A percentile compares a stretch with the other conserved stretches of the same genome.
Evolutionary conservation across 2,329 filamentous ascomycete genomes (phyloP).

Genomic region (Diplodia intermedia): DNA sequence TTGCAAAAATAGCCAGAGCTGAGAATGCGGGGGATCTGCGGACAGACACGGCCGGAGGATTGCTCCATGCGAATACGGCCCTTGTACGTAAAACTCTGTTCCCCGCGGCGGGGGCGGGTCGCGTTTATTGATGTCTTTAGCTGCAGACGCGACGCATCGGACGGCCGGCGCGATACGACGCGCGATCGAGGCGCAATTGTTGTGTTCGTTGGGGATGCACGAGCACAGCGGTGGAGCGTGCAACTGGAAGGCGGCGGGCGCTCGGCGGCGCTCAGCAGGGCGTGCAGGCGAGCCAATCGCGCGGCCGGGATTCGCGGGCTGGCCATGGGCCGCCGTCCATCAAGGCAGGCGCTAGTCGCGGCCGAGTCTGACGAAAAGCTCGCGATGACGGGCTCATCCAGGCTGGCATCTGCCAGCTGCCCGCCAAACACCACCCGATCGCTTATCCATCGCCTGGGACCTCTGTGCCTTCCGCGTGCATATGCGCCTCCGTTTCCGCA

Average conservation of each 20-base stretch:
- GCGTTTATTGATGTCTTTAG: constrained; percentile 17
- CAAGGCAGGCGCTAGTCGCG: constrained; percentile 13
- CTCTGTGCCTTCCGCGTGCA: constrained; percentile 23
- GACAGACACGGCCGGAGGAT: not conserved
- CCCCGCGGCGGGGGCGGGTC: not conserved
- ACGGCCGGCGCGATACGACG: constrained; percentile 10
- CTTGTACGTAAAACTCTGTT: constrained; percentile 7
- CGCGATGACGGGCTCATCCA: constrained; percentile 7
- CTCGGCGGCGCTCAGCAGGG: not conserved
- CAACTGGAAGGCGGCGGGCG: not conserved
- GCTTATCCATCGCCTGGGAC: constrained; percentile 1
- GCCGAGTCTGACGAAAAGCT: constrained; percentile 19
- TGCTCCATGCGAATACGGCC: not conserved
- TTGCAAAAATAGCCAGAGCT: constrained; percentile 22
- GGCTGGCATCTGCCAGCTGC: constrained; percentile 12
- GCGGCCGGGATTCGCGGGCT: not conserved
- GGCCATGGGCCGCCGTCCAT: constrained; percentile 6
- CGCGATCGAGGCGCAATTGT: not conserved
- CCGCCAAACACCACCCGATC: constrained; percentile 8
- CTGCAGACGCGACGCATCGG: not conserved
- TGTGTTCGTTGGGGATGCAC: not conserved
- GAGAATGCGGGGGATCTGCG: constrained; percentile 28
- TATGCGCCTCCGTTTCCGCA: constrained; percentile 17
- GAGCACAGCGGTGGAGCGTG: not conserved
- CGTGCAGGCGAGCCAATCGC: constrained; percentile 6